Conservation (phyloP, 352 stramenopile species). For the Phytophthora chlamydospora region DNA sequence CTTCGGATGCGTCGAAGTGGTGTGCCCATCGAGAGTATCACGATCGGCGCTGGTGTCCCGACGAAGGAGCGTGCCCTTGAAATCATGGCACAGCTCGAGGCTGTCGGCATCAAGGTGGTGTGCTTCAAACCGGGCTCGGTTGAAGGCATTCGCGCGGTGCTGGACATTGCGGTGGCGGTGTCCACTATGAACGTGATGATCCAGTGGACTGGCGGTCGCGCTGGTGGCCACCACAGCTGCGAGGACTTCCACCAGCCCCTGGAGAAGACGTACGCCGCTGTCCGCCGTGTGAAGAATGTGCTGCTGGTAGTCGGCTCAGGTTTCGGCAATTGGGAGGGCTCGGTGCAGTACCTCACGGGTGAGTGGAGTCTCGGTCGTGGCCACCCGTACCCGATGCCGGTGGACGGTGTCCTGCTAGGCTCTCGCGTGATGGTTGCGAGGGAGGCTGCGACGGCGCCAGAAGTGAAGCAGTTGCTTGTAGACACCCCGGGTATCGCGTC, state of each 20-base stretch:
- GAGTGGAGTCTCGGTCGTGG: slow-evolving; percentile 78
- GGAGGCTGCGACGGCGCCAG: slow-evolving; percentile 78
- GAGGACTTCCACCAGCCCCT: slow-evolving; percentile 89
- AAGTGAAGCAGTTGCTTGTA: slow-evolving; percentile 88
- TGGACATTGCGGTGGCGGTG: slow-evolving; percentile 71
- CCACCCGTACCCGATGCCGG: slow-evolving; percentile 69
- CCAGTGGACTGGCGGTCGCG: slow-evolving; percentile 88
- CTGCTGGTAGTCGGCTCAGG: slow-evolving; percentile 73
- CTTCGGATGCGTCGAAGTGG: slow-evolving; percentile 79
- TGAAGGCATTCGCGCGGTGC: slow-evolving; percentile 73
- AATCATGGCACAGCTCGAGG: slow-evolving; percentile 73
- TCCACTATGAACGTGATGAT: slow-evolving; percentile 84
- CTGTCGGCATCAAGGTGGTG: slow-evolving; percentile 78
- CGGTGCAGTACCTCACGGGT: slow-evolving; percentile 79
- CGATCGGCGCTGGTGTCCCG: slow-evolving; percentile 84
- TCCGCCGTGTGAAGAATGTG: slow-evolving; percentile 80
- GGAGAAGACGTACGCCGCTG: slow-evolving; percentile 73
- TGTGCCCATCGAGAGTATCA: slow-evolving; percentile 89
- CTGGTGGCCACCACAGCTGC: slow-evolving; percentile 88
- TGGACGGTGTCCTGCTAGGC: slow-evolving; percentile 80
- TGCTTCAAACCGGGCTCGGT: slow-evolving; percentile 87
- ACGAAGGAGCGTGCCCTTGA: slow-evolving; percentile 81
- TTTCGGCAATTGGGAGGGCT: slow-evolving; percentile 50
- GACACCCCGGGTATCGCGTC: slow-evolving; percentile 74
- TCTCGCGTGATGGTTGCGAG: slow-evolving; percentile 89